Base-by-base conservation (phyloP, 495 filamentous ascomycete species). In the Aspergillus incahuasiensis region DNA sequence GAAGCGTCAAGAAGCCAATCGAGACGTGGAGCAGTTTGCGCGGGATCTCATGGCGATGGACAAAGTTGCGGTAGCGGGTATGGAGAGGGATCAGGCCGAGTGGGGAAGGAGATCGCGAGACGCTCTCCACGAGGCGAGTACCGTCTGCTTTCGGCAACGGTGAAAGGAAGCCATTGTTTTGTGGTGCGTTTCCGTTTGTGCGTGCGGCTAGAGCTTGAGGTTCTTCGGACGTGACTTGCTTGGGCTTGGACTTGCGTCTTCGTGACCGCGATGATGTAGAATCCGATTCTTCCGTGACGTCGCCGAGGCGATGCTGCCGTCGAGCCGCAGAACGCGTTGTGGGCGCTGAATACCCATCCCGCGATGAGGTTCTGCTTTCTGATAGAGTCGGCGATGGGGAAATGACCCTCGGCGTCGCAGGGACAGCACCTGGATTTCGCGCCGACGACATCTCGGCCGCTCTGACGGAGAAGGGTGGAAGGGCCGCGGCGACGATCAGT, bases 61-160 rank as follows among this genome's bases (percentile, higher is more conserved):
- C 74, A 51, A 82, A 78, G 54, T 57, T 62, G 59, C 79, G 68
- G 66, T 80, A 72, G 56, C 74, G 61, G 24, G 76, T 77, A 67
- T 99, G 94, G 61, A 97, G 91, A 20, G 94, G 94, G 56, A 99
- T 99, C 6, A 99, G 81, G 18, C 95, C 94, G 13, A 98, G 79
- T 5, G 94, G 94, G 54, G 86, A 91, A 2, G 94, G 94, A 52
- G 88, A 92, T 56, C 94, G 82, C 52, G 90, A 95, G 62, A 96
- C 74, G 62, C 89, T 86, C 34, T 87, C 48, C 0, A 40, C 34
- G 20, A 50, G 82, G 85, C 63, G 54, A 63, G 76, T 82, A 68
- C 86, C 84, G 8, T 77, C 74, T 12, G 75, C 66, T 6, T 78
- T 77, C 28, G 75, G 69, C 11, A 80, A 73, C 22, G 87, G 86